Base-by-base conservation (phyloP, 192 early-diverging fungal species). In the Backusella luteola region DNA sequence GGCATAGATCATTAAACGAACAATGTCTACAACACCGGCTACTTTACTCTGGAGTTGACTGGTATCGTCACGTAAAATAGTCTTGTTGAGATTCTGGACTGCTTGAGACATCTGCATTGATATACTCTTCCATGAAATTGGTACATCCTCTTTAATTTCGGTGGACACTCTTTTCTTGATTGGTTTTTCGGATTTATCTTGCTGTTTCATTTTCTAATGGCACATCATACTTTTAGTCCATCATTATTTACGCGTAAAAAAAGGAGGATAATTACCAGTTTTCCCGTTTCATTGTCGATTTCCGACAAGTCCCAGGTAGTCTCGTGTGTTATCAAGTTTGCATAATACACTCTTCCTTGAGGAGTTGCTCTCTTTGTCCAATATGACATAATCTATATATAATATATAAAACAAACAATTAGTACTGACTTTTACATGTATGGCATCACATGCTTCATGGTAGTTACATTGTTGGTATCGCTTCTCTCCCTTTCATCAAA, bases 1-100 rank as follows among this genome's bases (percentile, higher is more conserved):
- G 17, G 93, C 88, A 74, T 91, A 93, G 23, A 99, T 85, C 92
- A 99, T 94, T 12, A 93, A 87, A 26, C 96, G 88, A 73, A 99
- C 92, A 46, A 93, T 87, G 38, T 92, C 88, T 12, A 98, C 91
- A 6, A 97, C 85, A 36, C 85, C 75, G 0, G 73, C 34, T 7
- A 68, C 52, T 36, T 46, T 74, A 46, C 11, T 66, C 34, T 44
- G 19, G 7, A 79, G 42, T n/a, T 75, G 36, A 17, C 21, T 34
- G 17, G 41, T 3, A 7, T 73, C 78, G 6, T 36, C 39, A 26
- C 73, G 73, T 36, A 67, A 52, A 11, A 44, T 66, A 1, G 44
- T n/a, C 29, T 71, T 71, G 56, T 79, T 74, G 0, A 79, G 41
- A 21, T 75, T 32, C 17, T 79, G 78, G 17, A 79, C 73, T 29